Conservation (phyloP, 495 filamentous ascomycete genomes). For the Parathielavia appendiculata region DNA sequence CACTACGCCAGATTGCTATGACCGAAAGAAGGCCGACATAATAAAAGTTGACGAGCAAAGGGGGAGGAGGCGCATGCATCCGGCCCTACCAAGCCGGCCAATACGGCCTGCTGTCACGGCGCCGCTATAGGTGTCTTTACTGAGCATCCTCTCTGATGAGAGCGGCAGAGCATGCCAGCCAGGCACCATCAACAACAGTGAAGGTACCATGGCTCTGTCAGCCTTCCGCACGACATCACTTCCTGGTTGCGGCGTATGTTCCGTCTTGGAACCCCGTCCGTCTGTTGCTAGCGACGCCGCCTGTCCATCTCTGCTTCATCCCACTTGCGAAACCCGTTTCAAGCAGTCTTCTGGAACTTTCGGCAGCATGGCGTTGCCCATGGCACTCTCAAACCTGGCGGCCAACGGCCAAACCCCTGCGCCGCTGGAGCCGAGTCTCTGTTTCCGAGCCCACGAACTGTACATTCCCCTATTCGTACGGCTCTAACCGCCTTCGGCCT, state of each 20-base stretch:
- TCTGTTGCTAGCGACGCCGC: not conserved
- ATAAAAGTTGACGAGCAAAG: not conserved
- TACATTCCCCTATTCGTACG: no score
- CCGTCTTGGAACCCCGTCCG: not conserved
- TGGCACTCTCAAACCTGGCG: not conserved
- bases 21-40: not conserved
- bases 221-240: not conserved
- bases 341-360: constrained; percentile 34
- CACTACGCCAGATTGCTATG: not conserved
- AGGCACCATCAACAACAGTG: not conserved
- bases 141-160: not conserved
- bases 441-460: no score
- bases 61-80: constrained; percentile 15
- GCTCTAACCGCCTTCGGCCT: no score
- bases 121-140: constrained; percentile 4
- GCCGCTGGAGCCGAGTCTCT: not conserved
- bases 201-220: not conserved
- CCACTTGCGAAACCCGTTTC: constrained; percentile 31
- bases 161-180: constrained; percentile 16
- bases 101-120: not conserved
- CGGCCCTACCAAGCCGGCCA: constrained; percentile 7
- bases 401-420: constrained; percentile 9
- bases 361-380: not conserved
- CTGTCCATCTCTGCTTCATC: constrained; percentile 15
- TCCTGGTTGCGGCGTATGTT: not conserved